A percentile compares a stretch with the other conserved stretches of the same genome.
Evolutionary conservation across 2,329 filamentous ascomycete genomes (phyloP).

Genomic region (Fusarium ramigenum): DNA sequence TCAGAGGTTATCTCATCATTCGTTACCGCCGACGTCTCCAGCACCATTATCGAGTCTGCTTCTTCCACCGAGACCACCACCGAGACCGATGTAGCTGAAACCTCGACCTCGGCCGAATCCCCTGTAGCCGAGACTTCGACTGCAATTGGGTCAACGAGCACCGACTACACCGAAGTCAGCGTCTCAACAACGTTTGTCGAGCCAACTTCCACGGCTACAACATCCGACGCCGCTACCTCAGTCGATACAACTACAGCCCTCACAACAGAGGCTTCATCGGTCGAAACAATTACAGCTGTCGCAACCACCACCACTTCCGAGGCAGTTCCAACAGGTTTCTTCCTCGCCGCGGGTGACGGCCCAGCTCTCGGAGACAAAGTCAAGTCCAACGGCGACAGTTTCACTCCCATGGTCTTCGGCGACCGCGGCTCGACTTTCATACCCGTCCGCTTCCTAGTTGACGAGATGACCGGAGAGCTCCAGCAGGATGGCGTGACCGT

Average conservation of each 20-base stretch:
- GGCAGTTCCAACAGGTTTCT: not conserved
- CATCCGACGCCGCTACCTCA: not conserved
- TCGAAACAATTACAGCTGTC: not conserved
- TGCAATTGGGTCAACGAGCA: not conserved
- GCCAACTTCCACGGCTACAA: not conserved
- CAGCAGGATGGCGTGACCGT: not conserved
- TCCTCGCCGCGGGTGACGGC: not conserved
- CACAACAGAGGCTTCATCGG: too few species aligned
- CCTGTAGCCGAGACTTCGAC: not conserved
- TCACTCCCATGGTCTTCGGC: not conserved
- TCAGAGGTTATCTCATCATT: not conserved
- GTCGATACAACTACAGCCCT: not conserved
- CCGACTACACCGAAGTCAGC: not conserved
- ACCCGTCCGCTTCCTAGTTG: not conserved
- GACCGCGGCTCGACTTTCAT: not conserved
- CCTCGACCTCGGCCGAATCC: too few species aligned
- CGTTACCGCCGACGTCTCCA: rapidly evolving
- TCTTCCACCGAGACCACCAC: not conserved
- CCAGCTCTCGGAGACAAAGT: not conserved
- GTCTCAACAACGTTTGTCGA: not conserved
- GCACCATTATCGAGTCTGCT: not conserved
- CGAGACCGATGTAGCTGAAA: not conserved
- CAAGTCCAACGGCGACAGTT: not conserved
- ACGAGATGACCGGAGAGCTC: not conserved
- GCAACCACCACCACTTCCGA: not conserved